Conservation (phyloP, 2,329 filamentous ascomycete genomes). For the Penicillium fuscoglaucum region DNA sequence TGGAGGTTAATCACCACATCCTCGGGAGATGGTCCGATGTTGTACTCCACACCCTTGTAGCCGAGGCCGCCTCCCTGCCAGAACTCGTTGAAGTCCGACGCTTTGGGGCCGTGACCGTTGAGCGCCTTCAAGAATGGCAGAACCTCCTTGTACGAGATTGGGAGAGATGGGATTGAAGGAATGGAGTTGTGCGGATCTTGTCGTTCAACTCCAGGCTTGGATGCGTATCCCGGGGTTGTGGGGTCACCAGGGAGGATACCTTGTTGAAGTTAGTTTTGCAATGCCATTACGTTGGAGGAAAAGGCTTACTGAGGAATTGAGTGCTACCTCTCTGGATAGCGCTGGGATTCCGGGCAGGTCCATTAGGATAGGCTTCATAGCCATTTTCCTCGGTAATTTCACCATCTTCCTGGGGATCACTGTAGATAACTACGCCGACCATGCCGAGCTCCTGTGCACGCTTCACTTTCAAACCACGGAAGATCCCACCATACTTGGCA, state of each 20-base stretch:
- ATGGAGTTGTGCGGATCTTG: constrained; percentile 68
- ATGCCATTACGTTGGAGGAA: background rate
- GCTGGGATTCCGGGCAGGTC: constrained; percentile 82
- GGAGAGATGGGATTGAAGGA: constrained; percentile 84
- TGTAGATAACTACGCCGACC: constrained; percentile 81
- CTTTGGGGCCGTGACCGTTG: constrained; percentile 81
- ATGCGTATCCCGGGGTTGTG: constrained; percentile 91
- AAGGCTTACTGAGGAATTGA: constrained; percentile 70
- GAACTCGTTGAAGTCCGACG: constrained; percentile 68
- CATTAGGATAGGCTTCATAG: constrained; percentile 74
- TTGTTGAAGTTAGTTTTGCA: constrained; percentile 27
- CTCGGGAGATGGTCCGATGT: constrained; percentile 78
- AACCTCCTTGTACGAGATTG: constrained; percentile 84
- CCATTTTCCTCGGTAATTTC: constrained; percentile 79
- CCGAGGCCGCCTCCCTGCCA: constrained; percentile 74
- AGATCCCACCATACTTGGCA: constrained; percentile 80
- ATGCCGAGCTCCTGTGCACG: constrained; percentile 87
- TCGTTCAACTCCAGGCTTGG: constrained; percentile 82
- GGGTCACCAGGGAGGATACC: constrained; percentile 69
- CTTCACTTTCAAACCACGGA: constrained; percentile 90
- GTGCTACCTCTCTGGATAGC: constrained; percentile 87
- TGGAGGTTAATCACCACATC: constrained; percentile 68
- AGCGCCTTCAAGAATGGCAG: constrained; percentile 84
- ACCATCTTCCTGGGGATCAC: constrained; percentile 86
- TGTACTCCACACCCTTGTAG: constrained; percentile 82